Conservation (phyloP, 768 basidiomycete genomes). For the Phaeolepiota aurea region DNA sequence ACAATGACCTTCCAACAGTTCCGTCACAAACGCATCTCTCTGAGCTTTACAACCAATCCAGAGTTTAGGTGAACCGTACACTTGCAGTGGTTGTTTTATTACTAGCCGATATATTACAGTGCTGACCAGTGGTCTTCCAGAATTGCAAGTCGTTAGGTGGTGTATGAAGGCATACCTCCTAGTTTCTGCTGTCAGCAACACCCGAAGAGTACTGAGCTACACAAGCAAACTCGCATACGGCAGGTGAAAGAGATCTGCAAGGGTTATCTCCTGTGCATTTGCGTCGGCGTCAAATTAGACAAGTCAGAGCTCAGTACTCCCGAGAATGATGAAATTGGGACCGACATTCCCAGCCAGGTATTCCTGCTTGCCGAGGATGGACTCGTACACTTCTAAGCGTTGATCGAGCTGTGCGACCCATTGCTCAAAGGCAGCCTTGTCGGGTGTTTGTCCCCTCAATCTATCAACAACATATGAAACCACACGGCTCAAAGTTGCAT, state of each 20-base stretch:
- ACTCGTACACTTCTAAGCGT: conserved; percentile 47
- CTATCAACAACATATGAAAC: conserved; percentile 6
- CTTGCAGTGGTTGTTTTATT: too few relatives aligned
- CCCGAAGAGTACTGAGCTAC: too few relatives aligned
- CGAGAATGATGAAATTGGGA: neutral
- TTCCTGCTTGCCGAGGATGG: conserved; percentile 44
- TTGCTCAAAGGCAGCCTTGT: conserved; percentile 19
- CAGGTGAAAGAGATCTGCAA: conserved; percentile 54
- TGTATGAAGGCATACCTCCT: too few relatives aligned
- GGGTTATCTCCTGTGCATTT: conserved; percentile 26
- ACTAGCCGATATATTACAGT: too few relatives aligned
- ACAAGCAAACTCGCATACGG: conserved; percentile 24
- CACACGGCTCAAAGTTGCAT: neutral
- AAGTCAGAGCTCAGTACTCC: conserved; percentile 3
- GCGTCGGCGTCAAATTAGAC: neutral
- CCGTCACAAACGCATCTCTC: too few relatives aligned
- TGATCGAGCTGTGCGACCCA: conserved; percentile 20
- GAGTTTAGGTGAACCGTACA: too few relatives aligned
- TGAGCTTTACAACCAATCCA: too few relatives aligned
- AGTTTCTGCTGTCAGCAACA: too few relatives aligned
- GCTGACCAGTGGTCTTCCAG: too few relatives aligned
- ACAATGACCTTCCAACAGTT: too few relatives aligned
- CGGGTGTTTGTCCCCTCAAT: conserved; percentile 14
- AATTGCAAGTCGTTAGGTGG: too few relatives aligned
- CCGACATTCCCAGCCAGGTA: conserved; percentile 48